Base-by-base conservation (phyloP, 495 filamentous ascomycete species). In the Hypoxylon rickii region DNA sequence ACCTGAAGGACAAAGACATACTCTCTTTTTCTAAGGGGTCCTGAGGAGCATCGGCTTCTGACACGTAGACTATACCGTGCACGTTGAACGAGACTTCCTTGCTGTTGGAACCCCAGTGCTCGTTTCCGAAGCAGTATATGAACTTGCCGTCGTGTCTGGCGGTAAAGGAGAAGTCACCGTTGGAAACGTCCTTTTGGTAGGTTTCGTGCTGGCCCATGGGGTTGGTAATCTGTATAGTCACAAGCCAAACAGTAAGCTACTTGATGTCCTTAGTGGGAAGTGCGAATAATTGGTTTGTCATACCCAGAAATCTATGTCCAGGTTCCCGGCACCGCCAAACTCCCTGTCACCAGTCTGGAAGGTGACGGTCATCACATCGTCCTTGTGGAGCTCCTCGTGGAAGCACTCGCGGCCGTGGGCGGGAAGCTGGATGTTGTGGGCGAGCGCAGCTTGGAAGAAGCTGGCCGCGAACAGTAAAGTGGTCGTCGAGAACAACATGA, bases 71-170 rank as follows among this genome's bases (percentile, higher is more conserved):
- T 58, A 97, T 93, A 49, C 94, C 94, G 72, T 98, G 94, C 17
- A 98, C 94, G 71, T 98, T 97, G 80, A 98, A 98, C 36, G 90
- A 94, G 29, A 98, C 92, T 68, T 97, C 95, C 77, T 98, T 98
- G 63, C 84, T 91, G 67, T 85, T 88, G 20, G 89, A 89, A 42
- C 85, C 86, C 87, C 90, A 97, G 67, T 92, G 86, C 77, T 97
- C 94, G 70, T 98, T 98, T 73, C 92, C 96, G 81, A 98, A 98
- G 83, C 94, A 98, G 83, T 98, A 98, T 51, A 83, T 76, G 78
- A 89, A 96, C 72, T 88, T 89, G 51, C 94, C 94, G 72, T 98
- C 94, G 65, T 82, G 70, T 38, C 81, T 76, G 26, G 95, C 95
- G 22, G 84, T 86, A 73, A 99, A 97, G 13, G 89, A 89, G 81